Evolutionary conservation across 2,329 filamentous ascomycete species (phyloP).

Genomic region (Pleoardoris graminearum): DNA sequence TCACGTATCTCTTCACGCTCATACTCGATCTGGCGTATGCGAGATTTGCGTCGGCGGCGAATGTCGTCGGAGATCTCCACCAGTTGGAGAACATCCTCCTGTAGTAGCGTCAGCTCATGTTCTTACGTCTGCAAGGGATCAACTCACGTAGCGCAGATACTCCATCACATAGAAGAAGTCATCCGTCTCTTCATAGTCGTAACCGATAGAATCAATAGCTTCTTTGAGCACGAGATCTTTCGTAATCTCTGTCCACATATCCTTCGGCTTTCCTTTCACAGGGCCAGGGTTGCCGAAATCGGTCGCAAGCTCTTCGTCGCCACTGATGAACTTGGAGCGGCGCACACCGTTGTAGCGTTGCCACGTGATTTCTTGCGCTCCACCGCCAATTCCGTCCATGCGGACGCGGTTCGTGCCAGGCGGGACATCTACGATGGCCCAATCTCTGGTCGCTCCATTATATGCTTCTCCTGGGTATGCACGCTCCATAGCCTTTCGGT

Average conservation of each 20-base stretch:
- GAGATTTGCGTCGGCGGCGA: slow-evolving; percentile 64
- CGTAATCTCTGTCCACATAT: slow-evolving; percentile 95
- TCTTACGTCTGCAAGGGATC: neutral
- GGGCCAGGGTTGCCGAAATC: slow-evolving; percentile 46
- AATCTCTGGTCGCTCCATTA: slow-evolving; percentile 73
- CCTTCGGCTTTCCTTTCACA: slow-evolving; percentile 45
- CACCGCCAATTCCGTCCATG: slow-evolving; percentile 78
- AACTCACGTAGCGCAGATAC: slow-evolving; percentile 82
- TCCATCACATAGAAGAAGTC: slow-evolving; percentile 91
- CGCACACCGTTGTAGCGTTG: slow-evolving; percentile 77
- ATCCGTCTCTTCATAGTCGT: slow-evolving; percentile 88
- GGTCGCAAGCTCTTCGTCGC: slow-evolving; percentile 58
- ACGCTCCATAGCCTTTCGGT: slow-evolving; percentile 69
- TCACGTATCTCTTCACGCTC: slow-evolving; percentile 61
- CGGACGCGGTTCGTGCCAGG: slow-evolving; percentile 80
- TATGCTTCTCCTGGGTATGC: slow-evolving; percentile 73
- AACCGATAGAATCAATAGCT: slow-evolving; percentile 81
- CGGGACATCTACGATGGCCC: slow-evolving; percentile 82
- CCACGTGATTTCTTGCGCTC: slow-evolving; percentile 76
- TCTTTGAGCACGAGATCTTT: slow-evolving; percentile 87
- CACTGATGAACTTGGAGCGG: slow-evolving; percentile 72
- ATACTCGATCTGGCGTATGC: slow-evolving; percentile 64
- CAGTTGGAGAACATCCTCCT: slow-evolving; percentile 87
- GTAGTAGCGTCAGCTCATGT: slow-evolving; percentile 16
- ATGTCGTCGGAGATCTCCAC: slow-evolving; percentile 84